These are phyloP conservation scores for Moricandia arvensis DNA, from an alignment of 345 rosid species.

Conservation along the genomic window DNA sequence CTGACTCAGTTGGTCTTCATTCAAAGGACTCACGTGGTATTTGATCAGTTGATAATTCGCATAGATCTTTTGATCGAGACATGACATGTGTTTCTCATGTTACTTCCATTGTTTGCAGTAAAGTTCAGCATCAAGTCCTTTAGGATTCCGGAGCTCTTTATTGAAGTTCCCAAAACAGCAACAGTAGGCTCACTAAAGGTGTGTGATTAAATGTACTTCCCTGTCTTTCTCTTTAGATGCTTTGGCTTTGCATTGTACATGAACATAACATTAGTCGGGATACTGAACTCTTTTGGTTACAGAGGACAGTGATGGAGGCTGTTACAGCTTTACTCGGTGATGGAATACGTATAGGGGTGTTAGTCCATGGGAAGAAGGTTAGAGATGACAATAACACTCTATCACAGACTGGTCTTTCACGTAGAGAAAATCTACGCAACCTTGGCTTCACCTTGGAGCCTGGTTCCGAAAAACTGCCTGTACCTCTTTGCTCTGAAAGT, in stretches of 20 bases:
- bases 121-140: constrained; percentile 88
- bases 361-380: constrained; percentile 86
- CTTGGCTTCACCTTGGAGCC: constrained; percentile 91
- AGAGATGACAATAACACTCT: constrained; percentile 80
- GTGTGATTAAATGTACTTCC: constrained; percentile 15
- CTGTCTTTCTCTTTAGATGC: not conserved
- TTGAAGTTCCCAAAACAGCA: constrained; percentile 84
- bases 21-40: constrained; percentile 73
- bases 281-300: constrained; percentile 21
- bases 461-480: constrained; percentile 36
- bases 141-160: constrained; percentile 78
- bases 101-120: constrained; percentile 52
- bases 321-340: constrained; percentile 75
- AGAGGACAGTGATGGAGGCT: constrained; percentile 85
- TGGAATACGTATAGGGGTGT: constrained; percentile 72
- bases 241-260: not conserved
- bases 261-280: constrained; percentile 4
- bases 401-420: constrained; percentile 71
- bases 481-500: constrained; percentile 47
- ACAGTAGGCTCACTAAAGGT: constrained; percentile 93
- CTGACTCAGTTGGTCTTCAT: constrained; percentile 46
- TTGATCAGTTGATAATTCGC: constrained; percentile 21
- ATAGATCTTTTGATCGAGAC: not conserved
- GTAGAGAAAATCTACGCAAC: constrained; percentile 54
- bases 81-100: constrained; percentile 7